Evolutionary conservation across 768 basidiomycete species (phyloP), one percentile per base, ranked within the genome.

Genomic region (Leccinum ochraceum): DNA sequence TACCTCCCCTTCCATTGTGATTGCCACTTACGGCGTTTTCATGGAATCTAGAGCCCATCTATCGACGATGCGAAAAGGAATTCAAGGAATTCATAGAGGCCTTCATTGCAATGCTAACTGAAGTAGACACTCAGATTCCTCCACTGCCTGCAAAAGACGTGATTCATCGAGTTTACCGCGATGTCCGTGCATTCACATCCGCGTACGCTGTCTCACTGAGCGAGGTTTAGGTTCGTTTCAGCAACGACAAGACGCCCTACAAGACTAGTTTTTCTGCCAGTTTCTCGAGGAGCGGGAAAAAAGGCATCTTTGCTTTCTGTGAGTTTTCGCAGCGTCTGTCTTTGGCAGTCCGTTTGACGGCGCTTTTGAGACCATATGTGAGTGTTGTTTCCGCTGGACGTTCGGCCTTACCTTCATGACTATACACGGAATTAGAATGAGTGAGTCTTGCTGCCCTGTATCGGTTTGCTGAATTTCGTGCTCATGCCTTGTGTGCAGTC

Each of bases 201-300:
- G 9, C 50, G 34, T 60, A 30, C 13, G 8, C 26, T 28, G n/a
- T 60, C 57, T 64, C 36, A 48, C 54, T 65, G 53, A 66, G 16
- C 22, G 3, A 30, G 8, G 7, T 37, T 37, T 50, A 94, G 91
- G 73, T 96, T 24, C 85, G 95, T 14, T 97, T 96, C 75, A 93
- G 90, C 69, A 92, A 92, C 59, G 91, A 95, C 71, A 95, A 95
- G 77, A 99, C 96, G 5, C 96, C 96, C 0, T 99, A 99, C 78
- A 98, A 98, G 76, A 83, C 74, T 6, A 80, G 81, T 10, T 81
- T 98, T 34, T 89, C 89, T 0, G 90, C 92, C 0, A 89, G 87
- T 57, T 92, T 95, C 66, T 95, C 94, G 4, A 80, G 97, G 52
- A 90, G 90, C 30, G 96, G 96, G 3, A 78, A 91, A 46, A 98